Conservation (phyloP, 2,329 filamentous ascomycete genomes). For the Fusarium incarnatum region DNA sequence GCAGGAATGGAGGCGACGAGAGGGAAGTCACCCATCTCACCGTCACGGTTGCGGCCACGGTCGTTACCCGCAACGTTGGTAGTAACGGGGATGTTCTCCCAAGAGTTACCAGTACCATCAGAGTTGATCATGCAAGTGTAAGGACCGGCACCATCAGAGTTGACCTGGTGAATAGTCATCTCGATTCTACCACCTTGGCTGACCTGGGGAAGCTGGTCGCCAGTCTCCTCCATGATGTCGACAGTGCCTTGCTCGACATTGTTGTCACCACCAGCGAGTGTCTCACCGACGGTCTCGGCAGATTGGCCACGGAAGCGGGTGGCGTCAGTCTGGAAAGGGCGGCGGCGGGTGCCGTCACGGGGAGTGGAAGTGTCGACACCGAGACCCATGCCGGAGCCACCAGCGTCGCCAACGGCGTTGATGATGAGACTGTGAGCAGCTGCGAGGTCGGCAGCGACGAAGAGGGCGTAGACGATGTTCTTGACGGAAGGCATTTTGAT, state of each 20-base stretch:
- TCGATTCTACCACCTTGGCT: slow-evolving; percentile 65
- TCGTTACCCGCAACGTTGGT: slow-evolving; percentile 12
- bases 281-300: slow-evolving; percentile 13
- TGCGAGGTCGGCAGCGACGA: slow-evolving; percentile 16
- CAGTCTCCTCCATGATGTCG: slow-evolving; percentile 68
- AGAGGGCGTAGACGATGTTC: slow-evolving; percentile 9
- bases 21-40: slow-evolving; percentile 3
- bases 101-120: slow-evolving; percentile 59
- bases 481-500: slow-evolving; percentile 16
- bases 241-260: slow-evolving; percentile 6
- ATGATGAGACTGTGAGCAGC: slow-evolving; percentile 17
- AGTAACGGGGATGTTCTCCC: slow-evolving; percentile 3
- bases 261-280: slow-evolving; percentile 5
- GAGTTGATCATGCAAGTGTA: slow-evolving; percentile 74
- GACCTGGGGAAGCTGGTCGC: slow-evolving; percentile 69
- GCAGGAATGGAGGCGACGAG: slow-evolving; percentile 17
- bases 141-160: slow-evolving; percentile 55
- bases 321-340: slow-evolving; percentile 72
- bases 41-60: slow-evolving; percentile 13
- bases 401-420: slow-evolving; percentile 63
- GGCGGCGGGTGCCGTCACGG: slow-evolving; percentile 69
- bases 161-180: slow-evolving; percentile 64
- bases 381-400: slow-evolving; percentile 65
- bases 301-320: slow-evolving; percentile 46
- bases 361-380: slow-evolving; percentile 67